phyloP scores from a whole-genome alignment of 108 stramenopile species.

The Discostella pseudostelligera region DNA sequence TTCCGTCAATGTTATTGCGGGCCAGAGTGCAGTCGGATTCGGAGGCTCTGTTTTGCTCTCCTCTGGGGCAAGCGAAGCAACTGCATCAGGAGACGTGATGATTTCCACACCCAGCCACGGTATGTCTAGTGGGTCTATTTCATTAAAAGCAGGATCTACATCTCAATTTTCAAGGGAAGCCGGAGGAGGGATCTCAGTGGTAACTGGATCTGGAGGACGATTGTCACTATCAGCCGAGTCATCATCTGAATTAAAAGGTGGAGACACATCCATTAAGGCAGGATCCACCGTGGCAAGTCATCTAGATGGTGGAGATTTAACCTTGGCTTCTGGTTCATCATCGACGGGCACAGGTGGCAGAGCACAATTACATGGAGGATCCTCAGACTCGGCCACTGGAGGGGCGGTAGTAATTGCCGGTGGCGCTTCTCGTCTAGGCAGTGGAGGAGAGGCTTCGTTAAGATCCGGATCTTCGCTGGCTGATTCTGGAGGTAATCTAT shows the following conservation, averaged over 20 bases:
- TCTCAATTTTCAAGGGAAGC: background rate
- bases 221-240: slow-evolving; percentile 5
- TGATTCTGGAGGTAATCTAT: slow-evolving; percentile 16
- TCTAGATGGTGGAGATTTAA: slow-evolving; percentile 7
- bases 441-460: background rate
- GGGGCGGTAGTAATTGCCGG: slow-evolving; percentile 13
- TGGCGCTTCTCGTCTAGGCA: slow-evolving; percentile 12
- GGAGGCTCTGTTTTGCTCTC: slow-evolving; percentile 3
- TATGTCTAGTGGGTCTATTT: slow-evolving; percentile 2
- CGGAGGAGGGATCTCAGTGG: slow-evolving; percentile 3
- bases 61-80: background rate
- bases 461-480: background rate
- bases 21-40: background rate
- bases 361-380: slow-evolving; percentile 13
- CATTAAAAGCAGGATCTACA: background rate
- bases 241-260: slow-evolving; percentile 7
- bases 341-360: slow-evolving; percentile 21
- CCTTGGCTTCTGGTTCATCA: slow-evolving; percentile 11
- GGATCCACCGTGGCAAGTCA: slow-evolving; percentile 2
- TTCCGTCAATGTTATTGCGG: background rate
- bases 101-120: background rate
- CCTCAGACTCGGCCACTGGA: slow-evolving; percentile 20
- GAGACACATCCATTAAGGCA: slow-evolving; percentile 12
- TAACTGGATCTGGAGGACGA: slow-evolving; percentile 8
- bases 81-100: background rate